These are phyloP conservation scores for Epichloe coenophiala DNA, from an alignment of 2,329 filamentous ascomycete species.

Conservation along the genomic window DNA sequence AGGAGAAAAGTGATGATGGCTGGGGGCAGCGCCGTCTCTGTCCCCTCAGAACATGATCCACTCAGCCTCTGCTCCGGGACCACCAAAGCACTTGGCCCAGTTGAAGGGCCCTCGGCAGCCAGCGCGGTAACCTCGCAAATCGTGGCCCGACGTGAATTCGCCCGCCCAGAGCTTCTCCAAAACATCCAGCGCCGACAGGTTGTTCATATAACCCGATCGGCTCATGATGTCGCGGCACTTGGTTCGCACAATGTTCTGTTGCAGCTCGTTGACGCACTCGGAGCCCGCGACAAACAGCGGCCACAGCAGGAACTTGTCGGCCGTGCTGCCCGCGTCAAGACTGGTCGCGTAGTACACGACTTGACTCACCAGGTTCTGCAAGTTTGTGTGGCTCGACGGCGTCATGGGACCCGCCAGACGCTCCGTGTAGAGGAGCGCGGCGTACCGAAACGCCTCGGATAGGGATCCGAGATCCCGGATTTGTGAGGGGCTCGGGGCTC, in stretches of 20 bases:
- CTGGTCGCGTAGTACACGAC: slow-evolving; percentile 74
- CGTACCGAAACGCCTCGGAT: slow-evolving; percentile 81
- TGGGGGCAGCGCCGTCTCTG: no score
- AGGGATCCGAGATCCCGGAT: slow-evolving; percentile 65
- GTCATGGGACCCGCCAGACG: slow-evolving; percentile 66
- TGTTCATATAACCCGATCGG: slow-evolving; percentile 88
- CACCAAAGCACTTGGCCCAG: slow-evolving; percentile 44
- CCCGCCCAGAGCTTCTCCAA: slow-evolving; percentile 72
- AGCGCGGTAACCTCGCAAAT: slow-evolving; percentile 20
- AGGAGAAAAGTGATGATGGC: no score
- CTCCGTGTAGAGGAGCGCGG: slow-evolving; percentile 80
- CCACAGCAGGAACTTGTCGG: slow-evolving; percentile 87
- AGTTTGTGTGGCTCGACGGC: slow-evolving; percentile 59
- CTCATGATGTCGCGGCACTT: slow-evolving; percentile 78
- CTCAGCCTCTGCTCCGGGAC: slow-evolving; percentile 43
- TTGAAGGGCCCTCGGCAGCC: slow-evolving; percentile 38
- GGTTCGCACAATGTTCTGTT: slow-evolving; percentile 65
- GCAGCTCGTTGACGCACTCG: slow-evolving; percentile 70
- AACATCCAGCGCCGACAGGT: slow-evolving; percentile 71
- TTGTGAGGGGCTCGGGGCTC: slow-evolving; percentile 42
- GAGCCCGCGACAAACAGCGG: slow-evolving; percentile 82
- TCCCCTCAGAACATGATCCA: slow-evolving; percentile 48
- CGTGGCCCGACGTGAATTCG: slow-evolving; percentile 27
- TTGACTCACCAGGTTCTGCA: slow-evolving; percentile 71
- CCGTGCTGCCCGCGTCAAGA: slow-evolving; percentile 55